Evolutionary conservation across 495 filamentous ascomycete genomes (phyloP).

Genomic region (Talaromyces ruber): DNA sequence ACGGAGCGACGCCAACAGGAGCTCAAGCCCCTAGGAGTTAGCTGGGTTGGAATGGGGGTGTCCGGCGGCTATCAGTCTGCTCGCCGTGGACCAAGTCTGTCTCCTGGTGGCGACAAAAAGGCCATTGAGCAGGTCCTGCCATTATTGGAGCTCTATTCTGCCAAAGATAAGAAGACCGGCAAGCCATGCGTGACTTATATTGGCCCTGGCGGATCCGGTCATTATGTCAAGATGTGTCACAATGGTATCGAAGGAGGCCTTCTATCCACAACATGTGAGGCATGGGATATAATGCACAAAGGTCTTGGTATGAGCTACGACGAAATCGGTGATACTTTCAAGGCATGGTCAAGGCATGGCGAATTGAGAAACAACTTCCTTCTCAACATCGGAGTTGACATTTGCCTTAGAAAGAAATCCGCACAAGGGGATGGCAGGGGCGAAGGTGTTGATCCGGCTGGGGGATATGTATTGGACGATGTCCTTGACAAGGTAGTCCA

Average conservation of each 20-base stretch:
- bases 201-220: constrained; percentile 55
- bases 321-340: constrained; percentile 53
- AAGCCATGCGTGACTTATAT: constrained; percentile 53
- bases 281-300: constrained; percentile 55
- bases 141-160: constrained; percentile 50
- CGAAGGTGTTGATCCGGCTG: constrained; percentile 21
- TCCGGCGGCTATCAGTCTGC: constrained; percentile 64
- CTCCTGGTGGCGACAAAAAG: constrained; percentile 52
- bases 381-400: constrained; percentile 54
- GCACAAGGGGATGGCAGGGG: constrained; percentile 33
- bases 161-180: constrained; percentile 47
- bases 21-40: constrained; percentile 43
- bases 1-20: constrained; percentile 57
- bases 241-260: constrained; percentile 72
- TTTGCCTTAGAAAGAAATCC: constrained; percentile 40
- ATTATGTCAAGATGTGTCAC: constrained; percentile 75
- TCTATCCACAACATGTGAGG: constrained; percentile 52
- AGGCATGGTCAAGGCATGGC: constrained; percentile 50
- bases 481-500: constrained; percentile 73
- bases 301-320: constrained; percentile 53
- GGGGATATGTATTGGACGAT: constrained; percentile 48
- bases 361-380: constrained; percentile 55
- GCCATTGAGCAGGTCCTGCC: constrained; percentile 55
- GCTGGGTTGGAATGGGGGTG: constrained; percentile 62
- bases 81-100: constrained; percentile 55